phyloP scores from a whole-genome alignment of 2,329 filamentous ascomycete genomes.

The Botrytis sinoallii region DNA sequence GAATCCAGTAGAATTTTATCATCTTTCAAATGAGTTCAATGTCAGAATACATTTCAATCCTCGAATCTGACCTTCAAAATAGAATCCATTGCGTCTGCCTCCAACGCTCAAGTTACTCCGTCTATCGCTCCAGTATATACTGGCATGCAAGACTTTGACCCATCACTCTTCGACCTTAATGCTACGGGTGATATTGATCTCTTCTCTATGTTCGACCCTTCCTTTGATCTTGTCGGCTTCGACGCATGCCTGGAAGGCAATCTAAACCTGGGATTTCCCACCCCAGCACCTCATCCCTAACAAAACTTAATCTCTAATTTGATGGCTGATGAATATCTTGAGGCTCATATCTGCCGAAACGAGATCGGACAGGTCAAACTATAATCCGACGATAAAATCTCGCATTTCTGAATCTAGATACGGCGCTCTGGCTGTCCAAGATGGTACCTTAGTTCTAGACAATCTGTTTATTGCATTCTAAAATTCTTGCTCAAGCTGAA shows the following conservation, averaged over 20 bases:
- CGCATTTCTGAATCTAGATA: background rate
- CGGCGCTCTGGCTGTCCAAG: background rate
- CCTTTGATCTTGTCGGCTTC: slow-evolving; percentile 30
- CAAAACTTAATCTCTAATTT: background rate
- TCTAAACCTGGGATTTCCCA: slow-evolving; percentile 26
- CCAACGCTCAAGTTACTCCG: background rate
- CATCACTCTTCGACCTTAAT: slow-evolving; percentile 25
- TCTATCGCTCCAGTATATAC: background rate
- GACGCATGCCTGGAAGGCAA: slow-evolving; percentile 30
- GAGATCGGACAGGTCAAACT: background rate
- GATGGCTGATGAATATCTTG: too few relatives aligned
- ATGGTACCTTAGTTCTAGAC: background rate
- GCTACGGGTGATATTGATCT: slow-evolving; percentile 25
- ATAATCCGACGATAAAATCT: background rate
- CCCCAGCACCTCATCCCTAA: background rate
- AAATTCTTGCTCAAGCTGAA: background rate
- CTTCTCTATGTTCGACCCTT: slow-evolving; percentile 32
- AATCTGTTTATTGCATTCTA: background rate
- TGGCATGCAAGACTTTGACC: slow-evolving; percentile 24
- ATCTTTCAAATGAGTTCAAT: background rate
- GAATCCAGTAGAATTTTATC: background rate
- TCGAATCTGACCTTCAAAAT: background rate
- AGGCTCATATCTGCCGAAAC: background rate
- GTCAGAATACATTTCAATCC: background rate
- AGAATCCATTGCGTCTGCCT: background rate